Base-by-base conservation (phyloP, 441 rosid genomes). In the Eruca vesicaria region DNA sequence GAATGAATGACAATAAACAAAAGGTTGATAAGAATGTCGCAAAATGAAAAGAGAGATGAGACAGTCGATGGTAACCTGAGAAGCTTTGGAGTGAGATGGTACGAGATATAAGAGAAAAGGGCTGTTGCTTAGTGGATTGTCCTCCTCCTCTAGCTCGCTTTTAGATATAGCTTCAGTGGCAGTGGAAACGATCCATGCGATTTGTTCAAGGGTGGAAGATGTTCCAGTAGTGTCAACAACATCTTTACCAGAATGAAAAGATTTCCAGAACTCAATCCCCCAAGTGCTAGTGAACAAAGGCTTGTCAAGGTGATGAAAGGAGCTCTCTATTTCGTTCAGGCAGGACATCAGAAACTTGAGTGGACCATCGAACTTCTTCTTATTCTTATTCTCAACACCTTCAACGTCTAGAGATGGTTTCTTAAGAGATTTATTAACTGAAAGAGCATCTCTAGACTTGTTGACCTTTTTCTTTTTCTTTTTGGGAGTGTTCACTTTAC, bases 251-350 rank as follows among this genome's bases (percentile, higher is more conserved):
- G 75, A 66, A 1, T 82, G 78, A 75, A 80, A 88, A 59, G 82
- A 78, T 78, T 88, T 88, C 90, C 87, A 91, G 71, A 89, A 95
- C 84, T 95, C 92, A 66, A 86, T 71, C 26, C 99, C 99, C 99
- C 96, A 95, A 18, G 85, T 45, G 66, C 83, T 86, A 68, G 79
- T 68, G 79, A 86, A 88, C 72, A 95, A 75, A 56, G 86, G 81
- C 58, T 76, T 85, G 2, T 81, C 82, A 18, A 52, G 79, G 1
- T 16, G 11, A 35, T 82, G 81, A 79, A 89, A 78, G 4, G 82
- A 79, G 59, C 57, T 83, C 79, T 87, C 92, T 78, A 95, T 85
- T 4, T 85, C 82, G 72, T 79, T 86, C 71, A 95, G 78, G 83
- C 96, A 90, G 26, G 71, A 1, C 32, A 77, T 78, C 18, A 92